Conservation (phyloP, 176 grass and related monocot genomes). For the Stipa capillata region DNA sequence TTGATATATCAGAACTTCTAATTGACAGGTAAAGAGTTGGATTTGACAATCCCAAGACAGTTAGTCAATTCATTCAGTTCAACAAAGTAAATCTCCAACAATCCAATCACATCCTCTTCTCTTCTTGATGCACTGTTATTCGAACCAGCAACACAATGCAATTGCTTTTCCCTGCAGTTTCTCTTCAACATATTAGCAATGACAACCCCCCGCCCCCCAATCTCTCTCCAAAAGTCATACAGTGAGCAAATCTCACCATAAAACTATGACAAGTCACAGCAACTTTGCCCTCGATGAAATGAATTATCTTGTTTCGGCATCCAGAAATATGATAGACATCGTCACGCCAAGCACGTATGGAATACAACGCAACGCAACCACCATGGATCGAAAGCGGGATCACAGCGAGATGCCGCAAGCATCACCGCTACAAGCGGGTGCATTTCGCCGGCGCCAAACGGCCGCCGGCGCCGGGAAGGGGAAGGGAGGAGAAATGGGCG, state of each 20-base stretch:
- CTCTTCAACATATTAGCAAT: not conserved
- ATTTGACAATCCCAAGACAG: not conserved
- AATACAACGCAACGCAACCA: not conserved
- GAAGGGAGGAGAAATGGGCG: not conserved
- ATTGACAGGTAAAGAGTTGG: not conserved
- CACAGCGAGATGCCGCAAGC: not conserved
- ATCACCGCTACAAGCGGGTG: not conserved
- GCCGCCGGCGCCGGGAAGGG: no score
- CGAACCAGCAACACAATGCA: not conserved
- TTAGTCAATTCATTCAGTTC: not conserved
- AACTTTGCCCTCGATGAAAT: not conserved
- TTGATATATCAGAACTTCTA: not conserved
- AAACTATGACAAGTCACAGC: not conserved
- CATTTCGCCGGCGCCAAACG: not conserved
- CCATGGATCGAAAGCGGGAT: not conserved
- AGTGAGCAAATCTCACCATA: not conserved
- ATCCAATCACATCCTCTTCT: not conserved
- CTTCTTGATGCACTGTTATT: not conserved
- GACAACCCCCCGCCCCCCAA: not conserved
- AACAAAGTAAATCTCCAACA: not conserved
- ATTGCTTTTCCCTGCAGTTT: not conserved
- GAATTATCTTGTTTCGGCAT: not conserved
- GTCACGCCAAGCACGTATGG: no score
- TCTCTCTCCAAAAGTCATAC: no score
- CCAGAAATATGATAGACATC: no score